Evolutionary conservation across 1,139 yeast species (phyloP).

Genomic region (Hyphopichia fennica): DNA sequence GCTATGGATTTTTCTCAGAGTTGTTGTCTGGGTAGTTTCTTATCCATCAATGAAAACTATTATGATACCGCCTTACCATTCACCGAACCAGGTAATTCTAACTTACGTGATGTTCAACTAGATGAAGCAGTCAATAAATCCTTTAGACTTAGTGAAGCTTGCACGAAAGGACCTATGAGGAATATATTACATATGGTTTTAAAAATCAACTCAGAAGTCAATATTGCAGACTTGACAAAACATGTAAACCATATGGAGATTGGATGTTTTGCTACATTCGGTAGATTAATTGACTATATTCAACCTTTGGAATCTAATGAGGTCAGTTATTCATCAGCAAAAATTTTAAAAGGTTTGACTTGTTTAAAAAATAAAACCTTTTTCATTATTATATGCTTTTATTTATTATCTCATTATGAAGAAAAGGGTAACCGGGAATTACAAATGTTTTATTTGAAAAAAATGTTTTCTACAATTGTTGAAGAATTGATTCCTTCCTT

Average conservation of each 20-base stretch:
- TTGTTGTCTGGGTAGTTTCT: slow-evolving; percentile 29
- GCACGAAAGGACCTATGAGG: slow-evolving; percentile 8
- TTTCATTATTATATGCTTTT: slow-evolving; percentile 21
- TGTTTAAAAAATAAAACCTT: slow-evolving; percentile 18
- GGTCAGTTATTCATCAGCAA: slow-evolving; percentile 9
- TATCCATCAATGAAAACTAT: slow-evolving; percentile 15
- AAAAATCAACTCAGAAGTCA: slow-evolving; percentile 4
- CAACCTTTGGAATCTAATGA: slow-evolving; percentile 9
- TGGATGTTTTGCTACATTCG: slow-evolving; percentile 5
- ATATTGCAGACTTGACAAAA: slow-evolving; percentile 6
- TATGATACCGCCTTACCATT: slow-evolving; percentile 33
- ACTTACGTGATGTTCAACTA: slow-evolving; percentile 18
- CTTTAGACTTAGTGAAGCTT: slow-evolving; percentile 1
- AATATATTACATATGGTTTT: slow-evolving; percentile 4
- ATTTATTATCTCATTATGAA: slow-evolving; percentile 24
- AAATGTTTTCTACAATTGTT: slow-evolving; percentile 16
- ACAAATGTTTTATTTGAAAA: slow-evolving; percentile 18
- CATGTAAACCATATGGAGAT: slow-evolving; percentile 8
- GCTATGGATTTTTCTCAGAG: slow-evolving; percentile 26
- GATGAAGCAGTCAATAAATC: slow-evolving; percentile 21
- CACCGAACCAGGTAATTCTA: slow-evolving; percentile 29
- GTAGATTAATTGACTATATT: slow-evolving; percentile 7
- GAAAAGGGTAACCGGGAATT: slow-evolving; percentile 14
- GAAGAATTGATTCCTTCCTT: slow-evolving; percentile 24
- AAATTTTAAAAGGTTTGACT: slow-evolving; percentile 12